These are phyloP conservation scores for Thinopyrum elongatum DNA, from an alignment of 176 grass and related monocot genomes.

Conservation along the genomic window DNA sequence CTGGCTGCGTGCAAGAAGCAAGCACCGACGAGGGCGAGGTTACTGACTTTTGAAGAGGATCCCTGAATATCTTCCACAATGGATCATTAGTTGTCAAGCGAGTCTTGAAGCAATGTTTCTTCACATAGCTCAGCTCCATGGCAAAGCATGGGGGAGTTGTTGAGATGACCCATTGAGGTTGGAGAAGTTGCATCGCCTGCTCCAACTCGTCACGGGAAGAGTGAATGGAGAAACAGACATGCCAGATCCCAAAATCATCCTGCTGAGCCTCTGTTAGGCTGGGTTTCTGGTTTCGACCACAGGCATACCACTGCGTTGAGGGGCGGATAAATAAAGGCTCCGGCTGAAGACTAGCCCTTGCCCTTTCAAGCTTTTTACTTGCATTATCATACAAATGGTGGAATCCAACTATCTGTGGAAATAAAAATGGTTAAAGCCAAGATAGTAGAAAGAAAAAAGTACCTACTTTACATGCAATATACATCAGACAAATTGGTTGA, in stretches of 20 bases:
- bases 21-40: conserved; percentile 25
- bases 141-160: conserved; percentile 79
- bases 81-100: conserved; percentile 63
- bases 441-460: neutral
- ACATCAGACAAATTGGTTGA: conserved; percentile 32
- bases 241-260: conserved; percentile 80
- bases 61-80: conserved; percentile 73
- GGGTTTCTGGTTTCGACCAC: conserved; percentile 36
- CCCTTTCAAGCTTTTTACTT: conserved; percentile 47
- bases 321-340: conserved; percentile 81
- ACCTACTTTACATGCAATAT: neutral
- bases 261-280: conserved; percentile 60
- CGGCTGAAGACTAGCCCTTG: conserved; percentile 48
- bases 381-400: conserved; percentile 58
- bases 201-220: conserved; percentile 83
- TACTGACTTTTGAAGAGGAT: conserved; percentile 35
- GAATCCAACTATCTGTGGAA: conserved; percentile 61
- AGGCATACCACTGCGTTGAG: conserved; percentile 88
- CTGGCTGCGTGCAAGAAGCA: conserved; percentile 4
- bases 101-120: conserved; percentile 74
- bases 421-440: neutral
- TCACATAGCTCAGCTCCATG: conserved; percentile 87
- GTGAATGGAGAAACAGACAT: conserved; percentile 91
- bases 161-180: conserved; percentile 87
- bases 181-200: conserved; percentile 68